These are phyloP conservation scores for Suzukiozyma palmioleophila DNA, from an alignment of 1,139 yeast species.

Conservation along the genomic window DNA sequence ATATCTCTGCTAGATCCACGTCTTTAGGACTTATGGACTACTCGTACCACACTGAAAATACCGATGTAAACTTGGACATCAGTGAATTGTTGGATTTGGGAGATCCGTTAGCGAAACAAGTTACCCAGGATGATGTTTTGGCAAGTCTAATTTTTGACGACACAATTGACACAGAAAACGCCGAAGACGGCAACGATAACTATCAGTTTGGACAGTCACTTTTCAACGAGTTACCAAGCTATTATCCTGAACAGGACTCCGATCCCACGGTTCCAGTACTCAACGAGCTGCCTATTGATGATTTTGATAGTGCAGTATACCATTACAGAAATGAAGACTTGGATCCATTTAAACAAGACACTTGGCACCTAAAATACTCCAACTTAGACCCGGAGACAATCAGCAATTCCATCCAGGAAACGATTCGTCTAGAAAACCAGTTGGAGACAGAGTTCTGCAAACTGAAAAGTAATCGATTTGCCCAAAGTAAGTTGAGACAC, in stretches of 20 bases:
- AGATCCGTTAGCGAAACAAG: no score
- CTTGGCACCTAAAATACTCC: background rate
- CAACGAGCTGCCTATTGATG: background rate
- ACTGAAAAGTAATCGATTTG: background rate
- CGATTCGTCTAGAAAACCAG: background rate
- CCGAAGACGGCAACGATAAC: no score
- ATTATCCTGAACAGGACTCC: background rate
- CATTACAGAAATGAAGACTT: slow-evolving; percentile 2
- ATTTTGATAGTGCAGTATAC: background rate
- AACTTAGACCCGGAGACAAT: background rate
- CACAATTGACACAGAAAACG: no score
- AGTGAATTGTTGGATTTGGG: no score
- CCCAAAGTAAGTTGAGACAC: background rate
- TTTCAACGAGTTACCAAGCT: background rate
- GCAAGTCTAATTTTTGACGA: no score
- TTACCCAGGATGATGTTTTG: no score
- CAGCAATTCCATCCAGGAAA: slow-evolving; percentile 1
- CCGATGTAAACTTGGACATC: no score
- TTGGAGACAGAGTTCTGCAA: slow-evolving; percentile 1
- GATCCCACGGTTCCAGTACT: background rate
- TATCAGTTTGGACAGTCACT: no score
- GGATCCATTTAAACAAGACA: background rate
- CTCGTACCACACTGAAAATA: no score
- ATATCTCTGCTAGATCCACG: no score
- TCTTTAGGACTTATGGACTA: no score